Evolutionary conservation across 306 rosid genomes (phyloP), one percentile per base, ranked within the genome.

Genomic region (Begonia masoniana): DNA sequence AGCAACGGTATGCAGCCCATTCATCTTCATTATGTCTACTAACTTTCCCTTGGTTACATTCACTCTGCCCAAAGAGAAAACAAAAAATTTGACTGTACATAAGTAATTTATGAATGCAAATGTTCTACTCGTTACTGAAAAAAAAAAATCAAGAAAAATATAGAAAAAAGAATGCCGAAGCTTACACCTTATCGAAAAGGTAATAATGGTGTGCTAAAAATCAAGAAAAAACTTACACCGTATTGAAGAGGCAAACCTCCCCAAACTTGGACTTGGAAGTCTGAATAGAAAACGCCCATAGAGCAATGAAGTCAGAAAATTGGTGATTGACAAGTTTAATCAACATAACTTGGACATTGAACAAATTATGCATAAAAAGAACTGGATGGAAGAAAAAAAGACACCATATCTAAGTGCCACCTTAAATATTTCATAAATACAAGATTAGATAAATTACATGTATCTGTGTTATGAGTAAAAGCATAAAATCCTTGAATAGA

Each of bases 1-100:
- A 14, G 77, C 85, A 46, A 86, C 95, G 0, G 83, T 79, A 71
- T 86, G 95, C 79, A 77, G 36, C 50, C 95, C 93, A 7, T 82
- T 86, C 62, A 67, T 75, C 93, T 80, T 82, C 51, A 0, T 0
- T 53, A 93, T 75, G 23, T 79, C 93, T 71, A 77, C 93, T 41
- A 43, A 75, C 74, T 71, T 84, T 9, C 93, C 93, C 19, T 60
- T 47, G 49, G 76, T 36, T 46, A 80, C 67, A 14, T 86, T 86
- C 77, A 75, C 83, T 26, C 95, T 86, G 80, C 39, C 39, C 7
- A 31, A 31, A 31, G 39, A 6, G 35, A 3, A 31, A 31, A 70
- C 69, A 77, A 71, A 72, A 53, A 43, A 13, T 43, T 43, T 43
- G 11, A 43, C 52, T 42, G 24, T 21, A 21, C 24, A 21, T 21